Percentiles rank a stretch among this genome's conserved stretches.
Evolutionary conservation across 73 alveolate species (phyloP).

Genomic region (Effrenium voratum): DNA sequence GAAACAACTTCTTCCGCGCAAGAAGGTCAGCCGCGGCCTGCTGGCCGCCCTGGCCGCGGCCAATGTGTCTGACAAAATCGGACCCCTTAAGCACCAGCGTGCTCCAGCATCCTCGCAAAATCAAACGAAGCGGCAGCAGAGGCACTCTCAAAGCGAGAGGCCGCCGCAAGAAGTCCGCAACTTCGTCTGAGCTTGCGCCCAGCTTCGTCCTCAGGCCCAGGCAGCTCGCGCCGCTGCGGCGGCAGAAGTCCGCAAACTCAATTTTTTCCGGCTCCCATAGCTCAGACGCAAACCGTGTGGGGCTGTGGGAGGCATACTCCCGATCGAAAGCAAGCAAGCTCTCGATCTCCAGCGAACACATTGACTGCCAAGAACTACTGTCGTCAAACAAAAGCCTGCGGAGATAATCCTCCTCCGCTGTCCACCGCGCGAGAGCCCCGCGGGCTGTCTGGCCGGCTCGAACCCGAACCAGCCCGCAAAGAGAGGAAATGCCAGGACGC

Average conservation of each 20-base stretch:
- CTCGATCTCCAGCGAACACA: background rate
- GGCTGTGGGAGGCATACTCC: background rate
- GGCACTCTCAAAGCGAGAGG: background rate
- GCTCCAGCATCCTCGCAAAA: background rate
- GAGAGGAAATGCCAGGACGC: no score
- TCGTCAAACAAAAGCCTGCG: background rate
- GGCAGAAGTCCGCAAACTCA: background rate
- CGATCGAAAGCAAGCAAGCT: background rate
- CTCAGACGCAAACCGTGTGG: background rate
- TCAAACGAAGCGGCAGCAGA: background rate
- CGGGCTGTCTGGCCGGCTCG: no score
- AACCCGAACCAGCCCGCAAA: no score
- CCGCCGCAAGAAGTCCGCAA: background rate
- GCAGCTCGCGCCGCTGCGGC: background rate
- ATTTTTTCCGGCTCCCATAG: background rate
- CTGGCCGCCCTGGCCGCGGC: no score
- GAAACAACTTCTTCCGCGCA: no score
- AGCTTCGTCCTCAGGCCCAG: background rate
- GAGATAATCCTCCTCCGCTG: background rate
- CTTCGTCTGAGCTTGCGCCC: background rate
- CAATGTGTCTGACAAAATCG: background rate
- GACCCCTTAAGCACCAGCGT: background rate
- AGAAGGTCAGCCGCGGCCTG: no score
- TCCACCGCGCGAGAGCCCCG: no score
- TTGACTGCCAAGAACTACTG: background rate